Evolutionary conservation across 1,284 basidiomycete species (phyloP), one percentile per base, ranked within the genome.

Genomic region (Ganoderma meredithae): DNA sequence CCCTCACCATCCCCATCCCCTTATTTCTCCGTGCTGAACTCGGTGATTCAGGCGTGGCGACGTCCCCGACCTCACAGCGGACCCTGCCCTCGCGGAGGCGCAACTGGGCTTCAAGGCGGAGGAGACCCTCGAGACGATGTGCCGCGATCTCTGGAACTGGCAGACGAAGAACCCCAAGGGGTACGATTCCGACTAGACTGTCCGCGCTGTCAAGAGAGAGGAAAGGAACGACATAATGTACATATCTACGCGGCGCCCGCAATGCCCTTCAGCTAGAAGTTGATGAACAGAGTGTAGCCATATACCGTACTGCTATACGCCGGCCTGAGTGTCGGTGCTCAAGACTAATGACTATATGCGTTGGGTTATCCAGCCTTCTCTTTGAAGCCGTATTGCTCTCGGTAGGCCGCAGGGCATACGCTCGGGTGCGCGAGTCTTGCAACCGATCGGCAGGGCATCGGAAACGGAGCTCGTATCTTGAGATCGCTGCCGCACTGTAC

Each of bases 11-110:
- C 36, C 25, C 7, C 43, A 19, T 19, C 17, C 63, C 27, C 63
- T 36, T 36, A 3, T 4, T 62, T n/a, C 41, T 13, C 41, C 4
- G 10, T 41, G 15, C n/a, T 52, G 27, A 47, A 56, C 60, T 39
- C 36, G 36, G 62, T 2, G 39, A 40, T 58, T 67, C 67, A 95
- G 96, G 72, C 86, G 90, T 60, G 98, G 97, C 10, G 98, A 99
- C 79, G 98, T 99, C 0, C 97, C 98, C 0, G 96, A 99, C 79
- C 86, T 99, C 53, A 99, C 97, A 15, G 98, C 97, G 9, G 94
- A 99, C 80, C 97, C 98, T 0, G 75, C 91, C 3, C 86, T 98
- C 33, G 98, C 98, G 0, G 90, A 97, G 83, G 91, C 91, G 79
- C 98, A 99, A 80, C 91, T 99, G 52, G 95, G 95, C 22, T 99